Evolutionary conservation across 345 rosid genomes (phyloP), one percentile per base, ranked within the genome.

Genomic region (Heritiera littoralis): DNA sequence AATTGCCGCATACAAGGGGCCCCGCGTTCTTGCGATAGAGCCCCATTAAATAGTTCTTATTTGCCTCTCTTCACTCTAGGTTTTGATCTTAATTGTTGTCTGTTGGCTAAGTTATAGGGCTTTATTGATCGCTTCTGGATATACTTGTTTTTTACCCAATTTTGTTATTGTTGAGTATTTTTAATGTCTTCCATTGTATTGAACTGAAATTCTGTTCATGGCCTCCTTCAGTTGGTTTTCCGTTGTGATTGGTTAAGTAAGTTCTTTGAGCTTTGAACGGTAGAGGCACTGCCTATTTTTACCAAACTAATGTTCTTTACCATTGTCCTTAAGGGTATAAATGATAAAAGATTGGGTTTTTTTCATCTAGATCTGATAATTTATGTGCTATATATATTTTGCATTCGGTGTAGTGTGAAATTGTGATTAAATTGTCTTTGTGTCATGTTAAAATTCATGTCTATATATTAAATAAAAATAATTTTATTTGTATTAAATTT

Each of bases 1-100:
- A 79, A 51, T 82, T 84, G 86, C 86, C 85, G 12, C 61, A 52
- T 80, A 72, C 79, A 55, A 38, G 84, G 87, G 85, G 58, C 66
- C 38, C 2, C 14, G 52, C 30, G 74, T 80, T 67, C 73, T 60
- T 66, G 43, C 43, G 32, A 68, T 54, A 61, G 56, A 41, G 74
- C 82, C 85, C 88, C 83, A 74, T 80, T 23, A 51, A 38, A 74
- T 86, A 84, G 84, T 32, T 35, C 23, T 61, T 59, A 23, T 75
- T 46, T 7, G 20, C 4, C 2, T 11, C 30, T 51, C 63, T 38
- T 73, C 46, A 58, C 45, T 76, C 49, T 75, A 81, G 85, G 80
- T 66, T 75, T 78, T 77, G 10, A 43, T 61, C 58, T 56, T 73
- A 23, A 55, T 69, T 78, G n/a, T 68, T 79, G 75, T 23, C 58